Evolutionary conservation across 148 eudicot species (phyloP).

Genomic region (Arbutus unedo): DNA sequence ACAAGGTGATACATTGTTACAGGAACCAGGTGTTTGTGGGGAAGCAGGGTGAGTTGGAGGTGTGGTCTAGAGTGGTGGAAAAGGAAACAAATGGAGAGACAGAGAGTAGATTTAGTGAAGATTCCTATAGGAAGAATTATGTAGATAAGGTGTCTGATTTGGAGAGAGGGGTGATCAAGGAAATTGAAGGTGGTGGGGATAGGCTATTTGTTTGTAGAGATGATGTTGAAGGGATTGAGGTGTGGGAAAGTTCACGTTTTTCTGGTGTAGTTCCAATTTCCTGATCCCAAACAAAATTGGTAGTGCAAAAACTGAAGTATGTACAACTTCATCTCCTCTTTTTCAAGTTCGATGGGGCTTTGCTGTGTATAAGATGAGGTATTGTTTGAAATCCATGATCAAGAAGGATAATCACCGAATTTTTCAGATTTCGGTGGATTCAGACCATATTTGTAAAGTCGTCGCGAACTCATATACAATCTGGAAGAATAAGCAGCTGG

Average conservation of each 20-base stretch:
- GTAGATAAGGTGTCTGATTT: conserved; percentile 69
- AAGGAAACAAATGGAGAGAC: conserved; percentile 18
- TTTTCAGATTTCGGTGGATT: too few relatives aligned
- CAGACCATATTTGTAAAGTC: too few relatives aligned
- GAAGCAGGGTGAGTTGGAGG: conserved; percentile 68
- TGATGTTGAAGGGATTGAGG: conserved; percentile 82
- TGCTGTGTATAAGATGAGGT: not conserved
- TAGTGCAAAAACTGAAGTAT: not conserved
- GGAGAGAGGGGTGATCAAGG: conserved; percentile 52
- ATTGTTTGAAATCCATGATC: too few relatives aligned
- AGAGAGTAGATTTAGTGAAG: conserved; percentile 28
- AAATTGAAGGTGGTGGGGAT: conserved; percentile 77
- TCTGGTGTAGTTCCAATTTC: conserved; percentile 41
- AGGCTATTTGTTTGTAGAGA: conserved; percentile 81
- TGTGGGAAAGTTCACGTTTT: conserved; percentile 70
- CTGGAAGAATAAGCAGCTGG: too few relatives aligned
- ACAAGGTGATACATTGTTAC: conserved; percentile 55
- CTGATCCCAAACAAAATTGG: conserved; percentile 15
- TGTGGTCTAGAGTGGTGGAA: conserved; percentile 64
- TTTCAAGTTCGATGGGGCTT: not conserved
- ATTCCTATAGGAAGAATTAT: conserved; percentile 61
- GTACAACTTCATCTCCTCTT: not conserved
- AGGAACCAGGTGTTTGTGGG: conserved; percentile 64
- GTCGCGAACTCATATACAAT: too few relatives aligned
- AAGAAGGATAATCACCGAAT: too few relatives aligned